Percentiles rank a stretch among this genome's conserved stretches.
phyloP scores from a whole-genome alignment of 139 green algal genomes.

The Auxenochlorella pyrenoidosa region DNA sequence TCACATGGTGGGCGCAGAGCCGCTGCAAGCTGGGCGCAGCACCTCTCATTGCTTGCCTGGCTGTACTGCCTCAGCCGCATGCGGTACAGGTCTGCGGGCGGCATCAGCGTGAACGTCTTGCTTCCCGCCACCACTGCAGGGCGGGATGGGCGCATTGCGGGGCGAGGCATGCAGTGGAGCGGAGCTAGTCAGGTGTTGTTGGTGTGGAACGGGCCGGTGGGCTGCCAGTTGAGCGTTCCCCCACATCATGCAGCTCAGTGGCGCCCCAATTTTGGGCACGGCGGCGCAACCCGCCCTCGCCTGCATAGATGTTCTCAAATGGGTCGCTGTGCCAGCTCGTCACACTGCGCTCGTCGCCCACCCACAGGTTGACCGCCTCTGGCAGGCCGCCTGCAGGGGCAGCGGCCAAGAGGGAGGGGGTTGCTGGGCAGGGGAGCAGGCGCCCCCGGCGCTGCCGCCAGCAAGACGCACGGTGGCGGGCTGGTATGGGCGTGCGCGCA shows the following conservation, averaged over 20 bases:
- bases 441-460: no score
- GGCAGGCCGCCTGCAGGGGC: conserved; percentile 41
- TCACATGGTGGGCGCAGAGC: no score
- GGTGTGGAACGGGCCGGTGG: background rate
- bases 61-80: conserved; percentile 61
- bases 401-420: background rate
- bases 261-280: no score
- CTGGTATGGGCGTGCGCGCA: no score
- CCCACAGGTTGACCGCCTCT: conserved; percentile 84
- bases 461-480: no score
- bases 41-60: background rate
- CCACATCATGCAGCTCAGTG: no score
- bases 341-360: conserved; percentile 76
- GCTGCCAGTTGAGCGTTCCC: background rate
- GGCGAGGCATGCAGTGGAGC: background rate
- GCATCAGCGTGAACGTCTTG: conserved; percentile 86
- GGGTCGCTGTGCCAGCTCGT: conserved; percentile 92
- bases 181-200: background rate
- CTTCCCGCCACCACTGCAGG: conserved; percentile 68
- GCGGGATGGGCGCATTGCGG: no score
- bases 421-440: background rate
- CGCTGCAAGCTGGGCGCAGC: no score
- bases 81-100: conserved; percentile 75
- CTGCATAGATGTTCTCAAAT: conserved; percentile 88
- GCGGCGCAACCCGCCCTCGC: background rate